Base-by-base conservation (phyloP, 2,329 filamentous ascomycete genomes). In the Nectriaceae sp. region DNA sequence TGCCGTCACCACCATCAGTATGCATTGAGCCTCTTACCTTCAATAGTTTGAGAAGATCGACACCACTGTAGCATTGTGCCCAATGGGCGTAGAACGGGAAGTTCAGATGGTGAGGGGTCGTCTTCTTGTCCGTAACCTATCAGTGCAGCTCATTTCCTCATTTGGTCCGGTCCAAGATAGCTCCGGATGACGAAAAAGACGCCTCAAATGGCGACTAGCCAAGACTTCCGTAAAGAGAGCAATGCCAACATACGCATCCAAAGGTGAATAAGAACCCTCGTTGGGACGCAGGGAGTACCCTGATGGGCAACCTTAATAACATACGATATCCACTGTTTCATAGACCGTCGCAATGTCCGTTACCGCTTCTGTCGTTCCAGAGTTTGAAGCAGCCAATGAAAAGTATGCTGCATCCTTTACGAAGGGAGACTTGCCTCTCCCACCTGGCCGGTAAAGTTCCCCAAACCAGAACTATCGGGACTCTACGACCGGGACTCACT, bases 381-480 rank as follows among this genome's bases (percentile, higher is more conserved):
- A 62, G 35, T 62, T 59, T 15, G 59, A 62, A 19, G 52, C 56
- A 26, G 56, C 57, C 2, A 62, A 62, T 39, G 40, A 44, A 5
- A 20, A 61, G 40, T 62, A 51, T 42, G 59, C 56, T 2, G 49
- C 43, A 38, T 42, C 53, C 2, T 62, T 62, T 33, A 46, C 51
- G 33, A 61, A 62, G 48, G 59, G 59, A 15, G 33, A 53, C 11
- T 47, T 62, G 15, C 54, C 59, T 1, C 42, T 62, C 2, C 59
- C 59, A 2, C 59, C 59, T 15, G 56, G 53, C 29, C 57, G 59
- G 59, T 62, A 56, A 11, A 8, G 8, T 62, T 42, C 53, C 56
- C 11, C 59, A 57, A 20, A 56, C 51, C n/a, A n/a, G n/a, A n/a
- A n/a, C n/a, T n/a, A n/a, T n/a, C n/a, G n/a, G n/a, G n/a, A n/a